phyloP scores from a whole-genome alignment of 306 rosid genomes.

The Vigna nakashimae region DNA sequence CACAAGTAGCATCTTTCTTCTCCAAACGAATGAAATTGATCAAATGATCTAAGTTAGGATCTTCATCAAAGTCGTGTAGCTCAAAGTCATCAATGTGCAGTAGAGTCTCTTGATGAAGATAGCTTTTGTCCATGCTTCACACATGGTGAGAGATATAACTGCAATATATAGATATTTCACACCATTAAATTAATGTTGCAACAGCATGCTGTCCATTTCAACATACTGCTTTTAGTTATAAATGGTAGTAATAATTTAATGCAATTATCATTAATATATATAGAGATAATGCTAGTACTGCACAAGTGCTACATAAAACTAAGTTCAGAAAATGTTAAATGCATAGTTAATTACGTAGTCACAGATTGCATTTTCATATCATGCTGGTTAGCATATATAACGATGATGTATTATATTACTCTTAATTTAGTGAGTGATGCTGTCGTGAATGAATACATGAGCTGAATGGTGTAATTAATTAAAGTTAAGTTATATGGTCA shows the following conservation, averaged over 20 bases:
- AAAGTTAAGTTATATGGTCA: constrained; percentile 1
- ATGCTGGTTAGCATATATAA: constrained; percentile 14
- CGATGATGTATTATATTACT: background rate
- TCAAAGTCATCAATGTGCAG: constrained; percentile 49
- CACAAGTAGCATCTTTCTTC: constrained; percentile 37
- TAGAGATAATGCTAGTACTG: constrained; percentile 1
- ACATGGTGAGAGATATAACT: constrained; percentile 16
- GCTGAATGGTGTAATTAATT: background rate
- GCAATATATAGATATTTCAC: constrained; percentile 19
- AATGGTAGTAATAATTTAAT: background rate
- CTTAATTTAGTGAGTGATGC: background rate
- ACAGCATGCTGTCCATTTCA: background rate
- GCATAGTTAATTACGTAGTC: background rate
- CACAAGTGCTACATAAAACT: background rate
- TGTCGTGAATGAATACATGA: background rate
- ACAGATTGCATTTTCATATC: constrained; percentile 22
- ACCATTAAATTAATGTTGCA: background rate
- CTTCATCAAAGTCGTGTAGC: constrained; percentile 59
- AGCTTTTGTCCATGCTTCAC: constrained; percentile 39
- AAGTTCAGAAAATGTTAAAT: constrained; percentile 10
- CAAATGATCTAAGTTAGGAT: constrained; percentile 52
- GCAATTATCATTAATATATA: constrained; percentile 13
- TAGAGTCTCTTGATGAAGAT: constrained; percentile 39
- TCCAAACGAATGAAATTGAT: constrained; percentile 66
- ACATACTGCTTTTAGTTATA: background rate